Evolutionary conservation across 2,329 filamentous ascomycete species (phyloP).

Genomic region (Penicillium oxalicum): DNA sequence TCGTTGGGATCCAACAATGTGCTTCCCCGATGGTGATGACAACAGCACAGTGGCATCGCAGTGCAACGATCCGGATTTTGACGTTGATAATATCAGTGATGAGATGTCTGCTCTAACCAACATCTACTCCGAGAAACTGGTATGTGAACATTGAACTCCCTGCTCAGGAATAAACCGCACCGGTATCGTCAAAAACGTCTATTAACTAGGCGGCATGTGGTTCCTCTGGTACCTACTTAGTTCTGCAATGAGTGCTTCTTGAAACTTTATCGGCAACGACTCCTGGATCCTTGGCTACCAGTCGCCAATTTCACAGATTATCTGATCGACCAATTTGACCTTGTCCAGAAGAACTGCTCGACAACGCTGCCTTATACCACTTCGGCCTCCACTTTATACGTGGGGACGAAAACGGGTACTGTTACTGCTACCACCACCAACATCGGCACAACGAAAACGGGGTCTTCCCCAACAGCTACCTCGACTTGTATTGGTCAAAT

Average conservation of each 20-base stretch:
- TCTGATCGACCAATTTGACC: background rate
- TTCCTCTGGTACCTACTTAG: background rate
- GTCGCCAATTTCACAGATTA: background rate
- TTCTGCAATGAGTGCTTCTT: slow-evolving; percentile 1
- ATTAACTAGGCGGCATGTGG: background rate
- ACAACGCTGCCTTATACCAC: slow-evolving; percentile 1
- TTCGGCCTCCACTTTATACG: background rate
- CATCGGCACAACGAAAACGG: background rate
- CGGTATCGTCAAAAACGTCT: background rate
- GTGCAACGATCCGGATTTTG: background rate
- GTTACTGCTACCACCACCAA: background rate
- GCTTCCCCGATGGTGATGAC: background rate
- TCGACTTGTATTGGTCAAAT: background rate
- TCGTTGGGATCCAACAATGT: background rate
- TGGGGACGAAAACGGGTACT: background rate
- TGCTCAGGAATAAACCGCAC: background rate
- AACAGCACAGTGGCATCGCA: background rate
- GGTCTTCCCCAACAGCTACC: background rate
- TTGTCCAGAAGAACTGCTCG: slow-evolving; percentile 1
- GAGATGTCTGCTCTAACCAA: slow-evolving; percentile 1
- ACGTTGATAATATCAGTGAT: background rate
- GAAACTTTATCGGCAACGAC: background rate
- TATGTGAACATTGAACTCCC: background rate
- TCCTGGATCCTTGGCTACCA: background rate
- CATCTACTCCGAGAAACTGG: background rate